Evolutionary conservation across 768 basidiomycete genomes (phyloP).

Genomic region (Xerocomellus chrysenteron): DNA sequence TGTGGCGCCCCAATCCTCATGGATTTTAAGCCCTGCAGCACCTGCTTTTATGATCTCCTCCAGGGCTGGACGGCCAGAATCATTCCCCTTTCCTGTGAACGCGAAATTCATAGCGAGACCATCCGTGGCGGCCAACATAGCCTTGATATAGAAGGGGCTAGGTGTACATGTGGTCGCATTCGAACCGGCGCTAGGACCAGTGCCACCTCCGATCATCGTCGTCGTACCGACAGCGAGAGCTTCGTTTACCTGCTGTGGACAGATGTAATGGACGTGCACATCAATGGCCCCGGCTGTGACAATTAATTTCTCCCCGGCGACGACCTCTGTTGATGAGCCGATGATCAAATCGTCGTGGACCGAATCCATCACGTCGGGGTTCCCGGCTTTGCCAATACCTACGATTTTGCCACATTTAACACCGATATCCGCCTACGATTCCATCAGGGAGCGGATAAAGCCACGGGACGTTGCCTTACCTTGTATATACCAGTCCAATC

Average conservation of each 20-base stretch:
- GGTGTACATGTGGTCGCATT: constrained; percentile 93
- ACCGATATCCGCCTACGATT: constrained; percentile 85
- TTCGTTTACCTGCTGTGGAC: constrained; percentile 88
- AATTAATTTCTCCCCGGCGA: constrained; percentile 94
- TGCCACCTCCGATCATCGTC: constrained; percentile 95
- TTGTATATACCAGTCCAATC: constrained; percentile 98
- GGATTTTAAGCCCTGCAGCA: constrained; percentile 87
- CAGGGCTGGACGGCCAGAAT: constrained; percentile 69
- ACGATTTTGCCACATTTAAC: constrained; percentile 78
- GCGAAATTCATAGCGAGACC: constrained; percentile 87
- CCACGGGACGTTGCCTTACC: constrained; percentile 38
- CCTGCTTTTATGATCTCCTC: constrained; percentile 84
- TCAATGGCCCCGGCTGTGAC: constrained; percentile 93
- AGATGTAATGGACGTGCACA: constrained; percentile 93
- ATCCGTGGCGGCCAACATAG: constrained; percentile 93
- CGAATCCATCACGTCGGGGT: constrained; percentile 87
- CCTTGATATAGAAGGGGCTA: constrained; percentile 82
- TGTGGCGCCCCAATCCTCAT: constrained; percentile 97
- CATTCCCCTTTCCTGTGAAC: constrained; percentile 97
- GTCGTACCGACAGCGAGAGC: constrained; percentile 83
- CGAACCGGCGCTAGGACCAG: constrained; percentile 87
- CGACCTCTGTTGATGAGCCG: constrained; percentile 91
- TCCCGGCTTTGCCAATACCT: constrained; percentile 96
- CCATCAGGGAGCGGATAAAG: constrained; percentile 1
- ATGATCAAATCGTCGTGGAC: constrained; percentile 73